phyloP scores from a whole-genome alignment of 805 yeast genomes.

The Torulaspora delbrueckii region DNA sequence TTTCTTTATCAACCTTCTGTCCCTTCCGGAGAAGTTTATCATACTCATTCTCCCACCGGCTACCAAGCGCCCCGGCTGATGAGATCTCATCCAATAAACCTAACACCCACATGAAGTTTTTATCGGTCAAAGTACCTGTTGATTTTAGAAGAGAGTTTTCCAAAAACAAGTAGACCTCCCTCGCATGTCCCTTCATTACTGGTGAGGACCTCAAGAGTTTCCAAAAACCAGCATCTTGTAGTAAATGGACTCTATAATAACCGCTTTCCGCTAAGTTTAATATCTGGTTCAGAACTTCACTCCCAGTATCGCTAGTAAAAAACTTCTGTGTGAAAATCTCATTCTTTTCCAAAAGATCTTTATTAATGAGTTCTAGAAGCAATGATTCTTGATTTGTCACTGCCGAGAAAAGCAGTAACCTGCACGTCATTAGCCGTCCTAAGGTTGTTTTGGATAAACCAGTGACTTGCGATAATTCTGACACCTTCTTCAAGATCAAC shows the following conservation, averaged over 20 bases:
- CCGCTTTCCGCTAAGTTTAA: constrained; percentile 31
- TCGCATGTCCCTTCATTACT: constrained; percentile 41
- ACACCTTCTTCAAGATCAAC: constrained; percentile 20
- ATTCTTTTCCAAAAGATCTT: constrained; percentile 31
- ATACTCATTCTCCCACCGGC: constrained; percentile 66
- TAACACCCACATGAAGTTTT: constrained; percentile 58
- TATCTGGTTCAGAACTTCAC: constrained; percentile 42
- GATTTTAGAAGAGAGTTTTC: constrained; percentile 37
- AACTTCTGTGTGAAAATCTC: constrained; percentile 33
- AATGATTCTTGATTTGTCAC: constrained; percentile 21
- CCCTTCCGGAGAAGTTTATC: constrained; percentile 43
- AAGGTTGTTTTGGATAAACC: constrained; percentile 27
- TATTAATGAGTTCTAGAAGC: constrained; percentile 25
- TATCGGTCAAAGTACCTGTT: constrained; percentile 38
- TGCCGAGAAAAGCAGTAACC: constrained; percentile 27
- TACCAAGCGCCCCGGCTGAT: constrained; percentile 74
- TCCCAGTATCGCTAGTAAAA: constrained; percentile 42
- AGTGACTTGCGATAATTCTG: constrained; percentile 14
- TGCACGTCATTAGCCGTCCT: constrained; percentile 39
- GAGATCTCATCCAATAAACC: constrained; percentile 76
- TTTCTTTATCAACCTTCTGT: constrained; percentile 40
- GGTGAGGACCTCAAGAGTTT: constrained; percentile 46
- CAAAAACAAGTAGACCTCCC: constrained; percentile 44
- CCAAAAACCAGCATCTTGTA: constrained; percentile 55
- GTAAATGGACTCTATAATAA: constrained; percentile 34